Evolutionary conservation across 2,329 filamentous ascomycete genomes (phyloP), one percentile per base, ranked within the genome.

Genomic region (Mycosphaerella arachidis): DNA sequence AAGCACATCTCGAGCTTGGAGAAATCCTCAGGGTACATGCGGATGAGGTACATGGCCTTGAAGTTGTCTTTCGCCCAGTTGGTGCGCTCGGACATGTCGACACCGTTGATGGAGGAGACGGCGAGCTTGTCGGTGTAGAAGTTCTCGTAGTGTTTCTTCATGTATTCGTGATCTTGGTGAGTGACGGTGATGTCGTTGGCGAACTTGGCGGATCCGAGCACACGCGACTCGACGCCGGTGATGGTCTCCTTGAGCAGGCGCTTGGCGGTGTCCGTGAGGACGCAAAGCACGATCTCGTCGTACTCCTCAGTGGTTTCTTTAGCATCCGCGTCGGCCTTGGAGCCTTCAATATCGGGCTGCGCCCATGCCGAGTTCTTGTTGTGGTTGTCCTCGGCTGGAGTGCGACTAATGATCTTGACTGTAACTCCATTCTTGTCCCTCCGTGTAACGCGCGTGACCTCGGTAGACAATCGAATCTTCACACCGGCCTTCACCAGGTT

Each of bases 101-200:
- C 66, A 40, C 72, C 72, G 30, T 77, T 78, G 46, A 81, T 72
- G 0, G 68, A 66, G 2, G 66, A 59, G 1, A 80, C 78, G 69
- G 72, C 66, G 78, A 78, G 80, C 0, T 81, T 73, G 0, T 76
- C 66, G 61, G 80, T 78, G 74, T 83, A 87, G 58, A 75, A 76
- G 48, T 83, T 87, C 66, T 89, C 86, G 76, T 90, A 90, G 72
- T 89, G 84, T 50, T 81, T 82, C 58, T 83, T 79, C 77, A 90
- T 88, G 75, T 89, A 90, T 10, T 79, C 75, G 6, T 76, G 74
- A 70, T 90, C 87, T 65, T 78, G 82, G 70, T 90, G 87, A 1
- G 87, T 90, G 63, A 90, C 80, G 13, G 87, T 90, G 57, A 90
- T 83, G 70, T 90, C 87, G 76, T 90, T 83, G 68, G 82, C 84